phyloP scores from a whole-genome alignment of 139 green algal species.

The Chlorella sp. region DNA sequence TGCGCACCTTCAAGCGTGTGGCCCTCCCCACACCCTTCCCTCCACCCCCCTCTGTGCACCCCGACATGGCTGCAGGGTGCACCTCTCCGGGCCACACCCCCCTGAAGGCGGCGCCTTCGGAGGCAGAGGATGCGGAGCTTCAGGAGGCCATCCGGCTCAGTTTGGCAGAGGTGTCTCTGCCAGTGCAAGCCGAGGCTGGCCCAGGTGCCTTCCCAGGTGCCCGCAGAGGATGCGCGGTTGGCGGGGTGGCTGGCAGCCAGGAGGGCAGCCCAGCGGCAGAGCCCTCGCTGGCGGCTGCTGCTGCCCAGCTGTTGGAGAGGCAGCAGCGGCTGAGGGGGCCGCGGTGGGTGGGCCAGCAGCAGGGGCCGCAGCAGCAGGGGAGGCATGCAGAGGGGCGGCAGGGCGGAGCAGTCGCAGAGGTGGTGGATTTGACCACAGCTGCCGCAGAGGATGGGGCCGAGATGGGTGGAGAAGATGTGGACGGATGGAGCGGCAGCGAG shows the following conservation, averaged over 20 bases:
- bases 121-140: neutral
- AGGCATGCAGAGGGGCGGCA: neutral
- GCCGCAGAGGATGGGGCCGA: neutral
- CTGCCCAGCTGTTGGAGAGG: neutral
- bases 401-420: neutral
- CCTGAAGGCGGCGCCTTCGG: neutral
- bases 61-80: neutral
- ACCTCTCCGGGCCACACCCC: slow-evolving; percentile 3
- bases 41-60: neutral
- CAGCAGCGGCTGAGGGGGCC: neutral
- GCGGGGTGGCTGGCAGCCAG: neutral
- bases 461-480: neutral
- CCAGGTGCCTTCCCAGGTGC: neutral
- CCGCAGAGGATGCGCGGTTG: neutral
- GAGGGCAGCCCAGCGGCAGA: neutral
- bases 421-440: neutral
- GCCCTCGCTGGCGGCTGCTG: neutral
- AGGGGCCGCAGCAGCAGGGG: neutral
- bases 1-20: no score
- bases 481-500: neutral
- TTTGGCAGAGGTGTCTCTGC: slow-evolving; percentile 38
- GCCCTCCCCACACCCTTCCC: neutral
- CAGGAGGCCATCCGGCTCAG: slow-evolving; percentile 75
- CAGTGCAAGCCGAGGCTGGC: neutral
- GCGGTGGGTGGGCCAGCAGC: neutral